Percentiles rank a stretch among this genome's conserved stretches.
Evolutionary conservation across 495 filamentous ascomycete species (phyloP).

Genomic region (Penicillium waksmanii): DNA sequence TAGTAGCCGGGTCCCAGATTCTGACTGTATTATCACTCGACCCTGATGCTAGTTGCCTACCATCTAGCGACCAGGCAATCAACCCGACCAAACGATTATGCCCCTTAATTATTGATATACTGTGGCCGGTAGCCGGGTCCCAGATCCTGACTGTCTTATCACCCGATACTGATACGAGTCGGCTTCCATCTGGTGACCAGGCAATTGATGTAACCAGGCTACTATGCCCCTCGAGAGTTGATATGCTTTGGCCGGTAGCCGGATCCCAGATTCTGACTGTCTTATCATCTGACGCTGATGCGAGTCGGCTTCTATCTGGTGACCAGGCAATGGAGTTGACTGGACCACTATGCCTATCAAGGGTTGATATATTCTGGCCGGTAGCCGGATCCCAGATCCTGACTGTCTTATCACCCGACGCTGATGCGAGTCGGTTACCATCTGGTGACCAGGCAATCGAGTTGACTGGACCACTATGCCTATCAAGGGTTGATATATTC

Average conservation of each 20-base stretch:
- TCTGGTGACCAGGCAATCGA: constrained; percentile 2
- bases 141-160: constrained; percentile 36
- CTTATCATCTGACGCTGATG: neutral
- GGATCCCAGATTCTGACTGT: neutral
- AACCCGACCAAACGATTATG: constrained; percentile 22
- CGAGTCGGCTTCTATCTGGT: constrained; percentile 1
- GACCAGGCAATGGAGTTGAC: neutral
- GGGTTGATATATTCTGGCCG: neutral
- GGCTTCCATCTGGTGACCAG: constrained; percentile 10
- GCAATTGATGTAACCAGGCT: neutral
- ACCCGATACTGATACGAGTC: constrained; percentile 33
- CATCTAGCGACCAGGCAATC: constrained; percentile 25
- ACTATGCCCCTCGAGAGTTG: constrained; percentile 8
- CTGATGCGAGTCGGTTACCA: constrained; percentile 2
- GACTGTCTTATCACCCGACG: neutral
- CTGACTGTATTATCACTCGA: constrained; percentile 10
- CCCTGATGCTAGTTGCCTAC: constrained; percentile 12
- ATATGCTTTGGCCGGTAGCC: neutral
- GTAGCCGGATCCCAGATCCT: neutral
- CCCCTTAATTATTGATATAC: constrained; percentile 23
- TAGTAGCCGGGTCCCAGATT: constrained; percentile 2
- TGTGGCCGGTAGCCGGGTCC: constrained; percentile 25
- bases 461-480: neutral
- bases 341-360: neutral
- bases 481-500: neutral